phyloP scores from a whole-genome alignment of 2,329 filamentous ascomycete species.

The Ceratocystiopsis brevicomis region DNA sequence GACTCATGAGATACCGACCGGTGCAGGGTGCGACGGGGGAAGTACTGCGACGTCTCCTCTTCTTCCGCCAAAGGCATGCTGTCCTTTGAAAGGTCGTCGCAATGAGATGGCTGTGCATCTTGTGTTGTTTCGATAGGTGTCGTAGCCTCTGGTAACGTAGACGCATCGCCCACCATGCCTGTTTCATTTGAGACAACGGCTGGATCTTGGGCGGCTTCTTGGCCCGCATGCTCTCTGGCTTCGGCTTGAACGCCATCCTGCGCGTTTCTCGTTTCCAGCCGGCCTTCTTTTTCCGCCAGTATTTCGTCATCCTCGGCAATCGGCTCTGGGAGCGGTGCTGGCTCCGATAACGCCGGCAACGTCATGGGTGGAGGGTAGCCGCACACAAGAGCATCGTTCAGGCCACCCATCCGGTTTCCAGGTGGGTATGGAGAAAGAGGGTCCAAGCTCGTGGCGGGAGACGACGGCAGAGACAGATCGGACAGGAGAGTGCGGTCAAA shows the following conservation, averaged over 20 bases:
- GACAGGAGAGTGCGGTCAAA: slow-evolving; percentile 51
- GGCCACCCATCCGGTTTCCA: slow-evolving; percentile 30
- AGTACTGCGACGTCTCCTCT: background rate
- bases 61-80: background rate
- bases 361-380: background rate
- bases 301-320: slow-evolving; percentile 5
- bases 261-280: background rate
- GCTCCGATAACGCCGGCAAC: background rate
- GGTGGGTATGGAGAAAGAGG: slow-evolving; percentile 44
- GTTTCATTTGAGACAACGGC: background rate
- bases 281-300: background rate
- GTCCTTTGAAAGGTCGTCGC: background rate
- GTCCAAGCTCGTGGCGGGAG: slow-evolving; percentile 58
- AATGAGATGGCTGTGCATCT: background rate
- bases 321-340: background rate
- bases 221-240: too few relatives aligned
- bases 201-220: too few relatives aligned
- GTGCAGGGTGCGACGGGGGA: slow-evolving; percentile 24
- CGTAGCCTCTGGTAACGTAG: background rate
- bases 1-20: slow-evolving; percentile 68
- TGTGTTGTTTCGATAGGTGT: slow-evolving; percentile 2
- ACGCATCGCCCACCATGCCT: background rate
- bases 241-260: background rate
- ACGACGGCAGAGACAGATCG: slow-evolving; percentile 58
- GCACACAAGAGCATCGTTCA: slow-evolving; percentile 1